These are phyloP conservation scores for Fusarium bulbicola DNA, from an alignment of 2,329 filamentous ascomycete species.

Conservation along the genomic window DNA sequence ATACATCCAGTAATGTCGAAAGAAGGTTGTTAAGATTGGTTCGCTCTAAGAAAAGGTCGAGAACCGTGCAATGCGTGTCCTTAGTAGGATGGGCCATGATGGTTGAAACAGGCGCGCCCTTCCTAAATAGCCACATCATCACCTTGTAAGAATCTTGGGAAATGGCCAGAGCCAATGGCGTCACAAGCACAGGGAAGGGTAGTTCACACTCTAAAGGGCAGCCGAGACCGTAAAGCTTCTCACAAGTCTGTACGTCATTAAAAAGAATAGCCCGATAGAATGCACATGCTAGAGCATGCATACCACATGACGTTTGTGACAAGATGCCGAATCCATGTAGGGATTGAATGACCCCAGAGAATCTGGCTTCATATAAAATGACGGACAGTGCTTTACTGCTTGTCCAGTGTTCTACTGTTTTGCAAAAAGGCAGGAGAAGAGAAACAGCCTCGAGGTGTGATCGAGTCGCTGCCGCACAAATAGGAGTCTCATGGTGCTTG, in stretches of 20 bases:
- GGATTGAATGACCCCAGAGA: too few relatives aligned
- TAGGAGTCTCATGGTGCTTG: background rate
- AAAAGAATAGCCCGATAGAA: background rate
- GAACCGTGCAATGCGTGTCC: background rate
- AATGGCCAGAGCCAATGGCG: background rate
- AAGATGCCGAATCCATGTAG: background rate
- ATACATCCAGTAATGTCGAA: background rate
- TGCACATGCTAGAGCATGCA: background rate
- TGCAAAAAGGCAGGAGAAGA: background rate
- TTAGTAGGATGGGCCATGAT: background rate
- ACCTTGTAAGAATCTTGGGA: background rate
- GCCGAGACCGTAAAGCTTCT: background rate
- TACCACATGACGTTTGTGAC: background rate
- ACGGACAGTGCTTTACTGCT: background rate
- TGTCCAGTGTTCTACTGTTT: background rate
- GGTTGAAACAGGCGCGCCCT: background rate
- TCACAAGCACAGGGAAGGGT: background rate
- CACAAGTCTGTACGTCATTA: background rate
- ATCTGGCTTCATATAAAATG: background rate
- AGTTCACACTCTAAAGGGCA: background rate
- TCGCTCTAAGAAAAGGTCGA: background rate
- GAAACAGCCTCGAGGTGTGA: background rate
- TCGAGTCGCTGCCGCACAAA: background rate
- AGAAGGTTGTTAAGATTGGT: background rate
- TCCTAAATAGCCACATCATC: background rate